Evolutionary conservation across 129 eudicot species (phyloP).

Genomic region (Solidago caesia): DNA sequence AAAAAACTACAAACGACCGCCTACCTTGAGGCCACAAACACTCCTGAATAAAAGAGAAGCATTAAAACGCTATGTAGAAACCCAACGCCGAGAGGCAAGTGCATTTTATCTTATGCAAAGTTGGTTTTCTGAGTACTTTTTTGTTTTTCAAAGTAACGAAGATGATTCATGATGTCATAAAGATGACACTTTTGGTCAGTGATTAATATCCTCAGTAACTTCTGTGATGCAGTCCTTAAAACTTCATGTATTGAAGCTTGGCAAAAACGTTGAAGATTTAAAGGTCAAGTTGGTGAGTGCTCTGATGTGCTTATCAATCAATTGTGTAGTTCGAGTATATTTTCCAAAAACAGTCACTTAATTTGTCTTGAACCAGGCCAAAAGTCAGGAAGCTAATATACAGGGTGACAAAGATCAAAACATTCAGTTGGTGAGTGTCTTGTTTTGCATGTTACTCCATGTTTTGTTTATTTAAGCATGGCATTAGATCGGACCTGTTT

Average conservation of each 20-base stretch:
- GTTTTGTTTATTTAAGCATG: background rate
- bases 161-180: background rate
- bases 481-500: slow-evolving; percentile 1
- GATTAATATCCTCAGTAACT: slow-evolving; percentile 18
- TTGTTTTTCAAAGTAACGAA: background rate
- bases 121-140: background rate
- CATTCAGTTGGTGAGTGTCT: slow-evolving; percentile 44
- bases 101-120: background rate
- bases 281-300: slow-evolving; percentile 62
- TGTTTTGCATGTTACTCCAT: background rate
- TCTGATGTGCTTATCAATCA: slow-evolving; percentile 13
- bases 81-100: slow-evolving; percentile 76
- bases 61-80: slow-evolving; percentile 69
- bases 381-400: slow-evolving; percentile 36
- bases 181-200: background rate
- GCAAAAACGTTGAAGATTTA: slow-evolving; percentile 60
- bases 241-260: slow-evolving; percentile 81
- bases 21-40: slow-evolving; percentile 70
- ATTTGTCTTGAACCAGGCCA: slow-evolving; percentile 48
- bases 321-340: slow-evolving; percentile 4
- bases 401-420: slow-evolving; percentile 32
- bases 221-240: slow-evolving; percentile 80
- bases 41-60: slow-evolving; percentile 87
- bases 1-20: slow-evolving; percentile 79
- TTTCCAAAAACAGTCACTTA: slow-evolving; percentile 11